A percentile compares a stretch with the other conserved stretches of the same genome.
Evolutionary conservation across 345 rosid genomes (phyloP).

Genomic region (Citropsis articulata): DNA sequence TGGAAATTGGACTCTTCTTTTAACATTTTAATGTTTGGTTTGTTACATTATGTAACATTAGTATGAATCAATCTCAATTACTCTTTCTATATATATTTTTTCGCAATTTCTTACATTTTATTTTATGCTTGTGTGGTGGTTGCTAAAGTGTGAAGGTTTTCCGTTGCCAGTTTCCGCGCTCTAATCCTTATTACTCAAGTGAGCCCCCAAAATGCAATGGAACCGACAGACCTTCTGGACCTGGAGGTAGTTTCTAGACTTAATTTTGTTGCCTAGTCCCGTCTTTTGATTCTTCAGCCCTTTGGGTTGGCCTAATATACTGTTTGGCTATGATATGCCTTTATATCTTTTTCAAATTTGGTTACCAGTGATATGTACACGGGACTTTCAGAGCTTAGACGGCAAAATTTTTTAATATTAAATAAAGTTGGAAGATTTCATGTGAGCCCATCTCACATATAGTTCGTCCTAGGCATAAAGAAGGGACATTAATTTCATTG

Average conservation of each 20-base stretch:
- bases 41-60: not conserved
- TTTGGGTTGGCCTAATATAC: not conserved
- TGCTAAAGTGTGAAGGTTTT: conserved; percentile 73
- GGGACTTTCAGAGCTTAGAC: not conserved
- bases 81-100: not conserved
- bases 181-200: conserved; percentile 71
- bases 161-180: conserved; percentile 73
- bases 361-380: not conserved
- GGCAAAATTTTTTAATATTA: not conserved
- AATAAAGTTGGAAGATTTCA: not conserved
- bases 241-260: conserved; percentile 55
- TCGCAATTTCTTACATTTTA: not conserved
- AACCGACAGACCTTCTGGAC: conserved; percentile 45
- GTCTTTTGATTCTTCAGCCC: not conserved
- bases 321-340: not conserved
- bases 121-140: conserved; percentile 16
- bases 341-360: not conserved
- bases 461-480: not conserved
- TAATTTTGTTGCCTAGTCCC: not conserved
- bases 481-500: not conserved
- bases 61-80: not conserved
- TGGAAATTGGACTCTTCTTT: not conserved
- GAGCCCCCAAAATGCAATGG: conserved; percentile 61
- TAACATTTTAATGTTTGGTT: not conserved
- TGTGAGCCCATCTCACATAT: not conserved